phyloP scores from a whole-genome alignment of 2,329 filamentous ascomycete species.

The Botryotinia calthae region DNA sequence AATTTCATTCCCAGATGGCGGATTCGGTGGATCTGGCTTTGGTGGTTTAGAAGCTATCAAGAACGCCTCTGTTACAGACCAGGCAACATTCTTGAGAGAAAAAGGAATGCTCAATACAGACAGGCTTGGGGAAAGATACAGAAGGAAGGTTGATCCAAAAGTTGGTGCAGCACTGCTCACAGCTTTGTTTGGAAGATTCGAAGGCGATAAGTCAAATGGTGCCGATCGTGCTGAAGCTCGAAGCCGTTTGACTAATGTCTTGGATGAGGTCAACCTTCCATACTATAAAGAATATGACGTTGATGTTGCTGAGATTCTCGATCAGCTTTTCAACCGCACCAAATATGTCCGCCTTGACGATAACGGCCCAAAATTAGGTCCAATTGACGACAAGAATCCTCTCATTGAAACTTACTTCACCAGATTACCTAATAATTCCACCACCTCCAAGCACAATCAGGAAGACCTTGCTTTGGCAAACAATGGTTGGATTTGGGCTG shows the following conservation, averaged over 20 bases:
- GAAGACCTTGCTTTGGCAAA: conserved; percentile 82
- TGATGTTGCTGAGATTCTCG: conserved; percentile 77
- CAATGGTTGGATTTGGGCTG: conserved; percentile 99
- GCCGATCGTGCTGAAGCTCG: conserved; percentile 52
- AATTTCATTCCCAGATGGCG: conserved; percentile 52
- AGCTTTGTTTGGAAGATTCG: conserved; percentile 66
- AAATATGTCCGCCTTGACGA: conserved; percentile 95
- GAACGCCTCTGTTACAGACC: conserved; percentile 54
- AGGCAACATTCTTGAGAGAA: conserved; percentile 55
- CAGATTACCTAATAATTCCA: conserved; percentile 73
- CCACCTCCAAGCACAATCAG: conserved; percentile 71
- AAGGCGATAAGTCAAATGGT: conserved; percentile 47
- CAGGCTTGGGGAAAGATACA: conserved; percentile 75
- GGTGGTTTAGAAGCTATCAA: conserved; percentile 53
- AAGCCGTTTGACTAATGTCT: conserved; percentile 57
- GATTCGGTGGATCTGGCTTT: conserved; percentile 47
- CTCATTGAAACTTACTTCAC: conserved; percentile 96
- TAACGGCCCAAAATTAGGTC: conserved; percentile 81
- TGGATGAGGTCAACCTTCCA: conserved; percentile 82
- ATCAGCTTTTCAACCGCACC: conserved; percentile 90
- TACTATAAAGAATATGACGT: conserved; percentile 91
- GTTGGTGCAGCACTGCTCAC: conserved; percentile 68
- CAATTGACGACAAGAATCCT: conserved; percentile 72
- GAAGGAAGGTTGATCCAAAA: conserved; percentile 66
- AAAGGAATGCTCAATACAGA: conserved; percentile 70